Conservation (phyloP, 2,329 filamentous ascomycete species). For the Cytospora mali region DNA sequence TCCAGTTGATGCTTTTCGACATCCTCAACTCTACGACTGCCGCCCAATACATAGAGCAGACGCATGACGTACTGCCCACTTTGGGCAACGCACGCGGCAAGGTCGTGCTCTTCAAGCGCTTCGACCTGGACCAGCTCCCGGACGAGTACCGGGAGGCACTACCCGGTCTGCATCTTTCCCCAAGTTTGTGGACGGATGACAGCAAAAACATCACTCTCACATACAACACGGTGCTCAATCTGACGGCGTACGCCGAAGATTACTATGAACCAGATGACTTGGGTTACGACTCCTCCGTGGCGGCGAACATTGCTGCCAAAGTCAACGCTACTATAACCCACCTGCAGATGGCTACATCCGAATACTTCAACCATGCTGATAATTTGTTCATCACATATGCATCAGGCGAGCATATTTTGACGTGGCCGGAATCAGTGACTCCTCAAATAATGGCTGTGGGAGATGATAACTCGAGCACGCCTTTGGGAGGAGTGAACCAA, state of each 20-base stretch:
- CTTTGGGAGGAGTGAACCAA: slow-evolving; percentile 48
- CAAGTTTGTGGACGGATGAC: slow-evolving; percentile 48
- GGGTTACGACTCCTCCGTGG: slow-evolving; percentile 35
- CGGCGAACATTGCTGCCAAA: slow-evolving; percentile 47
- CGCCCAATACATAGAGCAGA: slow-evolving; percentile 46
- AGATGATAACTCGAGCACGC: slow-evolving; percentile 41
- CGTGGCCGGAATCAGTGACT: slow-evolving; percentile 41
- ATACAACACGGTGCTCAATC: slow-evolving; percentile 43
- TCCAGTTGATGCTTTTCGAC: slow-evolving; percentile 43
- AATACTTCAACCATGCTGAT: slow-evolving; percentile 25
- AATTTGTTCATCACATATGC: slow-evolving; percentile 53
- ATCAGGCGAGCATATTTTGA: slow-evolving; percentile 44
- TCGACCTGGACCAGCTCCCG: slow-evolving; percentile 45
- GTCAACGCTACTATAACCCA: slow-evolving; percentile 46
- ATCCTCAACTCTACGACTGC: slow-evolving; percentile 44
- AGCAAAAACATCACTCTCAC: slow-evolving; percentile 42
- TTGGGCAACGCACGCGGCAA: slow-evolving; percentile 49
- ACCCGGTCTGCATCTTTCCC: slow-evolving; percentile 51
- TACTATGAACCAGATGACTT: slow-evolving; percentile 46
- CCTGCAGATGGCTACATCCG: slow-evolving; percentile 42
- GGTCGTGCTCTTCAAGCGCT: slow-evolving; percentile 48
- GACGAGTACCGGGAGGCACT: slow-evolving; percentile 39
- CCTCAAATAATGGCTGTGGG: slow-evolving; percentile 51
- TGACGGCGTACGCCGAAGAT: slow-evolving; percentile 52
- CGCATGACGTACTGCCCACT: slow-evolving; percentile 51